Evolutionary conservation across 345 rosid species (phyloP), one percentile per base, ranked within the genome.

Genomic region (Arabis hirsuta): DNA sequence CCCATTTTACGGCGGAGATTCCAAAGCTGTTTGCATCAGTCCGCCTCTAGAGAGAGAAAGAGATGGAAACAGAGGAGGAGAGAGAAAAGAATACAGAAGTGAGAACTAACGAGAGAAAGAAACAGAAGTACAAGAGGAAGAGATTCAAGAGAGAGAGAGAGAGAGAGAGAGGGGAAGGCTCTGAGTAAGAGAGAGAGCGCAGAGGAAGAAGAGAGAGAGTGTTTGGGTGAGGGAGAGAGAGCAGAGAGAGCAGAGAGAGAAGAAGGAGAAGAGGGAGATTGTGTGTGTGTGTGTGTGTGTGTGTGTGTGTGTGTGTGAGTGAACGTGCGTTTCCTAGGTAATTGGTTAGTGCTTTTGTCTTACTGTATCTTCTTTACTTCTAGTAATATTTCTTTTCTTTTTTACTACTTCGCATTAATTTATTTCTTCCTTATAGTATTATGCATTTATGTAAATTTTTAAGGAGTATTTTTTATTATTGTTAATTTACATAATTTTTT

Each of bases 1-100:
- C 99, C 99, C 99, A 96, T 95, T 83, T 63, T 47, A 76, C 72
- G 76, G 67, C 76, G 76, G 80, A 58, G 72, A 32, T 4, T 34
- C 3, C 57, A 44, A 65, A 57, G 80, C 55, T 57, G 0, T 55
- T 45, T 51, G 72, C 80, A 77, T 77, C 36, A 51, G 76, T 55
- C 12, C 47, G 55, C 26, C 55, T 41, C 1, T 39, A 55, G 67
- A 70, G 36, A 55, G 74, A 69, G 36, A 27, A 12, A 19, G 4
- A 14, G 9, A n/a, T n/a, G n/a, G n/a, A n/a, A n/a, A n/a, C n/a
- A n/a, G n/a, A n/a, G 38, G 36, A 32, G 4, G 36, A 20, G 55
- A 44, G 69, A 31, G 48, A 42, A 24, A 10, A 20, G 9, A n/a
- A 69, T 38, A 7, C 29, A 46, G 13, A 11, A 41, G 31, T 55